Evolutionary conservation across 805 yeast genomes (phyloP).

Genomic region (Teunomyces aglyptinius): DNA sequence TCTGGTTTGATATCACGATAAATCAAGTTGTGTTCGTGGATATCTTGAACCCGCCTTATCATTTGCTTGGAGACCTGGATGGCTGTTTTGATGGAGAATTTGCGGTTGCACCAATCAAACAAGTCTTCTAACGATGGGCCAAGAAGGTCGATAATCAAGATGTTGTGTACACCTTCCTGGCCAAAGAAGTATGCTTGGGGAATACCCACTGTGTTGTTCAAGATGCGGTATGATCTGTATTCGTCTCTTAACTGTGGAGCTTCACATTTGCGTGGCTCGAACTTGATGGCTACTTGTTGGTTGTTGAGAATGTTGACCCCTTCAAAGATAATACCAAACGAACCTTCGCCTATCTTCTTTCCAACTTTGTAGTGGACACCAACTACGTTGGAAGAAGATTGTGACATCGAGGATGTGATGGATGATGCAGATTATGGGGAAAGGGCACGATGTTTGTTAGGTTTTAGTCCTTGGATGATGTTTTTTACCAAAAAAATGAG

Average conservation of each 20-base stretch:
- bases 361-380: conserved; percentile 97
- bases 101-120: conserved; percentile 97
- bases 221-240: conserved; percentile 88
- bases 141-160: conserved; percentile 86
- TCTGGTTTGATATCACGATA: conserved; percentile 98
- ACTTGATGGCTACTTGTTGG: conserved; percentile 92
- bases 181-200: conserved; percentile 98
- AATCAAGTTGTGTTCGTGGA: conserved; percentile 87
- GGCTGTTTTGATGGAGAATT: conserved; percentile 83
- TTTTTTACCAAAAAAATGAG: no score
- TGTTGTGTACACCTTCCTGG: conserved; percentile 96
- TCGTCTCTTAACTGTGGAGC: conserved; percentile 98
- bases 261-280: conserved; percentile 94
- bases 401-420: conserved; percentile 25
- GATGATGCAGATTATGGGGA: neutral
- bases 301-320: conserved; percentile 91
- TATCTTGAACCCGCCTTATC: conserved; percentile 80
- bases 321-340: conserved; percentile 96
- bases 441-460: neutral
- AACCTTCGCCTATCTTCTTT: conserved; percentile 97
- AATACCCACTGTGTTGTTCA: conserved; percentile 79
- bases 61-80: conserved; percentile 94
- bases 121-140: conserved; percentile 96
- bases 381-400: conserved; percentile 59
- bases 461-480: neutral